A percentile compares a stretch with the other conserved stretches of the same genome.
phyloP scores from a whole-genome alignment of 495 filamentous ascomycete genomes.

The Podospora didyma region DNA sequence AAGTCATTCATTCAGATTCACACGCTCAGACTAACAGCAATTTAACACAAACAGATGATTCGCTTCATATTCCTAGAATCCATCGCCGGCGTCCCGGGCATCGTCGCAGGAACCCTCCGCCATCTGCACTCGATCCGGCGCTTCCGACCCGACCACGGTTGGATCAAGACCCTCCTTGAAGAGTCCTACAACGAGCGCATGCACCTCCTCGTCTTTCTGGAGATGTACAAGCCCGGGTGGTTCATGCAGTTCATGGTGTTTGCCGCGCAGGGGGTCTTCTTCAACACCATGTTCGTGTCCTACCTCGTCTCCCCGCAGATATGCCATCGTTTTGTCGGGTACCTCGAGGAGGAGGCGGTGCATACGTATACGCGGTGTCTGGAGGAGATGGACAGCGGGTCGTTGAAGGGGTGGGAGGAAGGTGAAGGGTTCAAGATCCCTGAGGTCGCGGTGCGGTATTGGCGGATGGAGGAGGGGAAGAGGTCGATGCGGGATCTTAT shows the following conservation, averaged over 20 bases:
- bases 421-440: constrained; percentile 69
- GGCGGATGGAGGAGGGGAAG: constrained; percentile 83
- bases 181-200: constrained; percentile 95
- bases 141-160: constrained; percentile 91
- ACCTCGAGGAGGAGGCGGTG: constrained; percentile 95
- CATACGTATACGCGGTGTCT: constrained; percentile 90
- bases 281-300: constrained; percentile 86
- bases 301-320: constrained; percentile 88
- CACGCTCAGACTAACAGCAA: no score
- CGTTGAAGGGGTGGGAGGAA: constrained; percentile 72
- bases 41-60: constrained; percentile 45
- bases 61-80: constrained; percentile 91
- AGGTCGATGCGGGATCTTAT: constrained; percentile 82
- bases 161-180: constrained; percentile 94
- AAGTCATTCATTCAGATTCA: no score
- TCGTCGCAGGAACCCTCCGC: constrained; percentile 91
- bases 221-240: constrained; percentile 82
- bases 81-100: constrained; percentile 91
- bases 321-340: constrained; percentile 93
- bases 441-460: constrained; percentile 84
- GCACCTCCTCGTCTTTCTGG: constrained; percentile 92
- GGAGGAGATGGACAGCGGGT: constrained; percentile 76
- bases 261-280: constrained; percentile 80
- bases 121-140: constrained; percentile 78
- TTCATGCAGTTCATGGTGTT: constrained; percentile 89